Percentiles rank a stretch among this genome's conserved stretches.
Evolutionary conservation across 805 yeast species (phyloP).

Genomic region (Pichia californica): DNA sequence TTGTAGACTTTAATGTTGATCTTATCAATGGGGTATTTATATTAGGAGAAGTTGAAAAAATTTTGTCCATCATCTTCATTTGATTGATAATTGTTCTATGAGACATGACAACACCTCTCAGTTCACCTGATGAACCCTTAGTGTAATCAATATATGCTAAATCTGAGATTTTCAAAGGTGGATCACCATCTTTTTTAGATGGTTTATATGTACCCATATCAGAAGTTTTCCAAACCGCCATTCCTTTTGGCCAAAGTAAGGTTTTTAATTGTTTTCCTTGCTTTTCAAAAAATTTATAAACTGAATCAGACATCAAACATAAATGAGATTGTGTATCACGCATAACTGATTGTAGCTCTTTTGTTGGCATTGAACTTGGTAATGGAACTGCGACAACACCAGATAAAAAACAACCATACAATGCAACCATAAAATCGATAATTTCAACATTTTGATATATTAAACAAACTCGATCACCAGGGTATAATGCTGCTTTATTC

Average conservation of each 20-base stretch:
- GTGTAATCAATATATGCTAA: conserved; percentile 92
- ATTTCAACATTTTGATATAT: conserved; percentile 81
- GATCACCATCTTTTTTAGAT: conserved; percentile 50
- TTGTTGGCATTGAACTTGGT: conserved; percentile 61
- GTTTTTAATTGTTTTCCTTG: conserved; percentile 31
- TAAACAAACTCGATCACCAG: conserved; percentile 78
- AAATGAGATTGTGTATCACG: conserved; percentile 68
- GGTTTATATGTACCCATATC: conserved; percentile 73
- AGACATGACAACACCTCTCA: conserved; percentile 88
- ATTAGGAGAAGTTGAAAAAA: conserved; percentile 57
- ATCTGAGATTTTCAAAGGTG: conserved; percentile 69
- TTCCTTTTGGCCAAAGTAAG: conserved; percentile 60
- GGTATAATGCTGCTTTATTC: conserved; percentile 63
- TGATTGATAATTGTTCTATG: conserved; percentile 87
- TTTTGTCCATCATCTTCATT: conserved; percentile 66
- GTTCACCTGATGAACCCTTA: conserved; percentile 82
- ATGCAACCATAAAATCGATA: conserved; percentile 76
- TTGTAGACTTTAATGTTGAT: conserved; percentile 41
- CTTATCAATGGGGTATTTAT: conserved; percentile 37
- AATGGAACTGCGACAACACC: conserved; percentile 95
- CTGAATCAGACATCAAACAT: conserved; percentile 75
- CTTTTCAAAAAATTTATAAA: conserved; percentile 68
- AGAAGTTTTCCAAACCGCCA: conserved; percentile 74
- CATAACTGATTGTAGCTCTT: conserved; percentile 68
- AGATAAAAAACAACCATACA: conserved; percentile 87